These are phyloP conservation scores for Phaeosphaeriaceae sp. DNA, from an alignment of 2,329 filamentous ascomycete genomes.

Conservation along the genomic window DNA sequence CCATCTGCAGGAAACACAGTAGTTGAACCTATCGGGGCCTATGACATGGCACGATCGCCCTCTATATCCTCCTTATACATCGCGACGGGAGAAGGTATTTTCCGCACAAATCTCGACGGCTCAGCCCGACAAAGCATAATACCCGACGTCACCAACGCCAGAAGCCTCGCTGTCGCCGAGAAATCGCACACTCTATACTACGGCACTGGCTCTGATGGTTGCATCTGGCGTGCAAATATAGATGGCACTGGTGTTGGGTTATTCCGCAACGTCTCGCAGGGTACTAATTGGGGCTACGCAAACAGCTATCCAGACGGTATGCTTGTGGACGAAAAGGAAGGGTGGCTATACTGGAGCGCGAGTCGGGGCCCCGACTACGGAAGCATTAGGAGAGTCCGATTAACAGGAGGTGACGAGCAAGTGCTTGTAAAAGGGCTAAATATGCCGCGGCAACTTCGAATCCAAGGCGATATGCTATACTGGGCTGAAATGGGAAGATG, in stretches of 20 bases:
- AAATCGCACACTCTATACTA: slow-evolving; percentile 16
- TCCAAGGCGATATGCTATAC: slow-evolving; percentile 7
- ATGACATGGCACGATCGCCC: slow-evolving; percentile 9
- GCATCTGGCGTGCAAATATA: slow-evolving; percentile 15
- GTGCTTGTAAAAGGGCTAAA: slow-evolving; percentile 9
- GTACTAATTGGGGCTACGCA: slow-evolving; percentile 5
- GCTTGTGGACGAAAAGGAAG: slow-evolving; percentile 13
- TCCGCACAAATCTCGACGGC: slow-evolving; percentile 15
- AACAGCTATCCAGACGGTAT: slow-evolving; percentile 10
- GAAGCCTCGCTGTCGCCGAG: slow-evolving; percentile 12
- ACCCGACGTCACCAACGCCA: not conserved
- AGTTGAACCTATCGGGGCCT: slow-evolving; percentile 8
- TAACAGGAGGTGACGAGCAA: slow-evolving; percentile 6
- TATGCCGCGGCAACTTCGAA: slow-evolving; percentile 15
- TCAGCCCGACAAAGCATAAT: slow-evolving; percentile 6
- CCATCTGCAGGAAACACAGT: not conserved
- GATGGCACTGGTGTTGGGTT: slow-evolving; percentile 10
- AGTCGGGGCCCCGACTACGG: slow-evolving; percentile 7
- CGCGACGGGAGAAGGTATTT: slow-evolving; percentile 14
- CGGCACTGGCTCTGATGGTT: slow-evolving; percentile 4
- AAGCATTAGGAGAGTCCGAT: slow-evolving; percentile 10
- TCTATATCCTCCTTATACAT: slow-evolving; percentile 12
- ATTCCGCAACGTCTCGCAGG: slow-evolving; percentile 17
- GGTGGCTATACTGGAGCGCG: slow-evolving; percentile 21
- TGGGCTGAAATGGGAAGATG: slow-evolving; percentile 14